phyloP scores from a whole-genome alignment of 345 rosid genomes.

The Acer saccharum region DNA sequence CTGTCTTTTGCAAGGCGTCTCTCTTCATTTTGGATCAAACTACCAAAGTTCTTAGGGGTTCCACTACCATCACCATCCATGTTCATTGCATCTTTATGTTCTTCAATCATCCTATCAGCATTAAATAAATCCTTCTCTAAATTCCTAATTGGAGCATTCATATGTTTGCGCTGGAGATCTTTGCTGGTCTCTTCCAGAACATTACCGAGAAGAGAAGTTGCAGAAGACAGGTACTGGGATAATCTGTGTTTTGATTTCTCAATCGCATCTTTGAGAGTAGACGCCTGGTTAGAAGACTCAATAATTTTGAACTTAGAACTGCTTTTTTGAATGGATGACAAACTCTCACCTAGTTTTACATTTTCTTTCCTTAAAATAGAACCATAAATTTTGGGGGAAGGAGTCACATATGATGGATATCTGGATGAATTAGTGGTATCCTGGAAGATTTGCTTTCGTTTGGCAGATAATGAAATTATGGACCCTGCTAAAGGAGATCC shows the following conservation, averaged over 20 bases:
- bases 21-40: slow-evolving; percentile 30
- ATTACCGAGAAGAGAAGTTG: slow-evolving; percentile 33
- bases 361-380: slow-evolving; percentile 46
- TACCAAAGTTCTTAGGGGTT: slow-evolving; percentile 21
- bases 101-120: slow-evolving; percentile 28
- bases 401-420: slow-evolving; percentile 43
- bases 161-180: slow-evolving; percentile 15
- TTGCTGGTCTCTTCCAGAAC: slow-evolving; percentile 30
- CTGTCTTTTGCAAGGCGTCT: slow-evolving; percentile 15
- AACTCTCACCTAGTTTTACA: slow-evolving; percentile 34
- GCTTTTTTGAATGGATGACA: slow-evolving; percentile 47
- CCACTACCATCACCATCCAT: slow-evolving; percentile 20
- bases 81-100: slow-evolving; percentile 14
- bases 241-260: slow-evolving; percentile 51
- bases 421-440: slow-evolving; percentile 35
- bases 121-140: slow-evolving; percentile 38
- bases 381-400: slow-evolving; percentile 55
- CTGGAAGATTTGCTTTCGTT: slow-evolving; percentile 30
- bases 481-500: slow-evolving; percentile 40
- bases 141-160: slow-evolving; percentile 37
- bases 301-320: slow-evolving; percentile 42
- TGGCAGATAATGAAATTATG: slow-evolving; percentile 36
- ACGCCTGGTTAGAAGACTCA: slow-evolving; percentile 46
- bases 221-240: slow-evolving; percentile 37
- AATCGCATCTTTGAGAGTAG: slow-evolving; percentile 46